Conservation (phyloP, 78 protist species). For the Mastigamoeba balamuthi region DNA sequence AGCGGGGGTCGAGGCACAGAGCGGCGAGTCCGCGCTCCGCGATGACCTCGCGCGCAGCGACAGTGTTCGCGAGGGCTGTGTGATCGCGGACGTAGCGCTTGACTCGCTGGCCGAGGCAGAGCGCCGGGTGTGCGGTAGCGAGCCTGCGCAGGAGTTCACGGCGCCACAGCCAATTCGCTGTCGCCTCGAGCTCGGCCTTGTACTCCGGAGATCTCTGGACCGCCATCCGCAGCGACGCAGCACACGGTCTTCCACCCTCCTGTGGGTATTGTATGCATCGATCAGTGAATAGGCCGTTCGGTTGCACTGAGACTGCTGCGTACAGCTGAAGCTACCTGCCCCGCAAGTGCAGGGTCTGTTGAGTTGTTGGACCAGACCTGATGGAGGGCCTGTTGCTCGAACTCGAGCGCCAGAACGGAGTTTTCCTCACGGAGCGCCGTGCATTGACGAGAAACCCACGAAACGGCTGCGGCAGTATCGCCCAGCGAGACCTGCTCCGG, state of each 20-base stretch:
- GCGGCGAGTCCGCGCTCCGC: background rate
- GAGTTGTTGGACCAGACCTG: background rate
- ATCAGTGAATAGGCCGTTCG: too few species aligned
- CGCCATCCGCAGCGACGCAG: background rate
- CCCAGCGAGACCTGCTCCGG: background rate
- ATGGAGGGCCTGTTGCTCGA: background rate
- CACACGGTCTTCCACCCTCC: background rate
- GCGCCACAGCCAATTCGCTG: background rate
- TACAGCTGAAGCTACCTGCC: too few species aligned
- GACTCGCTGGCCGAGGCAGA: background rate
- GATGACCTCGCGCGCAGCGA: conserved; percentile 18
- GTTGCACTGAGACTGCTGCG: too few species aligned
- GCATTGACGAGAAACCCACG: background rate
- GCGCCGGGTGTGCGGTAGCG: background rate
- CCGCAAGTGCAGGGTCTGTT: background rate
- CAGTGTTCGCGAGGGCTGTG: background rate
- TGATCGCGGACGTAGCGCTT: background rate
- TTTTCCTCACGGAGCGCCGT: background rate
- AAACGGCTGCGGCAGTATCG: background rate
- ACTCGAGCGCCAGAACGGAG: background rate
- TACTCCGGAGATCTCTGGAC: background rate
- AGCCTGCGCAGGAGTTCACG: background rate
- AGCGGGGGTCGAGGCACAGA: conserved; percentile 10
- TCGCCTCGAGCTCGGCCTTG: background rate
- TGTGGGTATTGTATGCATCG: too few species aligned